Evolutionary conservation across 1,139 yeast species (phyloP).

Genomic region (Meyerozyma smithsonii): DNA sequence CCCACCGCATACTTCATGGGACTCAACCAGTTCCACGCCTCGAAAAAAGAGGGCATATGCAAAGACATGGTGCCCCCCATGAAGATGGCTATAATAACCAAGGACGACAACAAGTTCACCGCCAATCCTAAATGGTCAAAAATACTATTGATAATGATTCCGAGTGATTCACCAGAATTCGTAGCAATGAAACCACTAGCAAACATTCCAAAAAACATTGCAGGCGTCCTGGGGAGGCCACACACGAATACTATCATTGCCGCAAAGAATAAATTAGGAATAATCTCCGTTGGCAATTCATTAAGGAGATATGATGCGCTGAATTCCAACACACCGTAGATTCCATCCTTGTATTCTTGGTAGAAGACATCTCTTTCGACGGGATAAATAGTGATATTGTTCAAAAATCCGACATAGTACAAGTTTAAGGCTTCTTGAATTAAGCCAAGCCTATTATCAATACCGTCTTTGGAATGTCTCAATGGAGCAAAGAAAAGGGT

Average conservation of each 20-base stretch:
- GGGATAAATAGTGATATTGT: conserved; percentile 73
- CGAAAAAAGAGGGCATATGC: conserved; percentile 63
- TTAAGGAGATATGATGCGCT: conserved; percentile 58
- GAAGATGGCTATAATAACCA: conserved; percentile 64
- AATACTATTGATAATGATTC: conserved; percentile 71
- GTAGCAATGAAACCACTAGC: conserved; percentile 52
- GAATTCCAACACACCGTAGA: conserved; percentile 66
- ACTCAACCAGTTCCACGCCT: conserved; percentile 65
- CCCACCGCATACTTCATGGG: conserved; percentile 72
- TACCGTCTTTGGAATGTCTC: conserved; percentile 51
- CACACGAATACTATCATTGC: conserved; percentile 62
- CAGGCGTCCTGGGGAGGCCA: conserved; percentile 68
- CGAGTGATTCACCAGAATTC: conserved; percentile 79
- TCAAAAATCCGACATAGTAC: conserved; percentile 76
- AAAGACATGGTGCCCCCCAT: conserved; percentile 89
- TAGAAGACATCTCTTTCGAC: conserved; percentile 69
- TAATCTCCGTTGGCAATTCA: conserved; percentile 70
- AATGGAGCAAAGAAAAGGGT: conserved; percentile 73
- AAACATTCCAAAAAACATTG: conserved; percentile 63
- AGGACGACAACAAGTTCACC: conserved; percentile 59
- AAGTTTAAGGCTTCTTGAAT: conserved; percentile 70
- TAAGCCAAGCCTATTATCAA: conserved; percentile 64
- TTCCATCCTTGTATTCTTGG: conserved; percentile 72
- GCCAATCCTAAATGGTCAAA: conserved; percentile 78
- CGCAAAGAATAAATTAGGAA: conserved; percentile 56